Percentiles rank a stretch among this genome's conserved stretches.
phyloP scores from a whole-genome alignment of 495 filamentous ascomycete genomes.

The Podospora didyma region DNA sequence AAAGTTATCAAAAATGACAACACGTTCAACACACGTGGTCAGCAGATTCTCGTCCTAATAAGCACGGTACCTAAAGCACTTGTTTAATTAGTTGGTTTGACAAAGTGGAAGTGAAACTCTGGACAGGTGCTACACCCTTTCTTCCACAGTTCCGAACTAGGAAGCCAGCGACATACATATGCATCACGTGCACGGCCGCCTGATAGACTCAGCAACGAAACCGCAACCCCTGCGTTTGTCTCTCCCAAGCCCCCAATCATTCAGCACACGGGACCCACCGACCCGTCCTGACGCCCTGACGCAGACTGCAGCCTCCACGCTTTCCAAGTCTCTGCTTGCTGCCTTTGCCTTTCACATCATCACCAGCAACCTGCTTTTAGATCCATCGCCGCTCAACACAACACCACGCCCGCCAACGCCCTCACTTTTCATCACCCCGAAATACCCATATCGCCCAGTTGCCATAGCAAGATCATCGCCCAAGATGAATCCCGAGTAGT shows the following conservation, averaged over 20 bases:
- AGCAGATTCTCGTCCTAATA: too few relatives aligned
- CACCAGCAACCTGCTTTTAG: conserved; percentile 6
- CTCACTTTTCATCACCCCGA: conserved; percentile 16
- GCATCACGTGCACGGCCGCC: conserved; percentile 11
- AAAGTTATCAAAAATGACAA: too few relatives aligned
- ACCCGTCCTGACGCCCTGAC: conserved; percentile 21
- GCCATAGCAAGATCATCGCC: conserved; percentile 15
- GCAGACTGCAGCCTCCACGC: conserved; percentile 21
- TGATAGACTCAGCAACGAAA: conserved; percentile 1
- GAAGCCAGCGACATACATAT: too few relatives aligned
- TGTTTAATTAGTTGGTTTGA: too few relatives aligned
- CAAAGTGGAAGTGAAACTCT: too few relatives aligned
- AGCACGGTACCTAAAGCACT: too few relatives aligned
- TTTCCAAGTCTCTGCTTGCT: conserved; percentile 17
- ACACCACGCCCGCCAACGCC: conserved; percentile 9
- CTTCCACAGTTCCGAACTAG: too few relatives aligned
- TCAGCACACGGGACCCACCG: conserved; percentile 14
- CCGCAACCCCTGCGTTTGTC: conserved; percentile 11
- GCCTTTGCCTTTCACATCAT: conserved; percentile 28
- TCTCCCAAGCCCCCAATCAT: neutral
- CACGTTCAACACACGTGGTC: too few relatives aligned
- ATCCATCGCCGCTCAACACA: conserved; percentile 9
- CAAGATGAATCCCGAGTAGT: conserved; percentile 97
- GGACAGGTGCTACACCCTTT: too few relatives aligned
- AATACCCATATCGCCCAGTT: conserved; percentile 1